Percentiles rank a stretch among this genome's conserved stretches.
Evolutionary conservation across 495 filamentous ascomycete species (phyloP).

Genomic region (Hypoxylon intermedium): DNA sequence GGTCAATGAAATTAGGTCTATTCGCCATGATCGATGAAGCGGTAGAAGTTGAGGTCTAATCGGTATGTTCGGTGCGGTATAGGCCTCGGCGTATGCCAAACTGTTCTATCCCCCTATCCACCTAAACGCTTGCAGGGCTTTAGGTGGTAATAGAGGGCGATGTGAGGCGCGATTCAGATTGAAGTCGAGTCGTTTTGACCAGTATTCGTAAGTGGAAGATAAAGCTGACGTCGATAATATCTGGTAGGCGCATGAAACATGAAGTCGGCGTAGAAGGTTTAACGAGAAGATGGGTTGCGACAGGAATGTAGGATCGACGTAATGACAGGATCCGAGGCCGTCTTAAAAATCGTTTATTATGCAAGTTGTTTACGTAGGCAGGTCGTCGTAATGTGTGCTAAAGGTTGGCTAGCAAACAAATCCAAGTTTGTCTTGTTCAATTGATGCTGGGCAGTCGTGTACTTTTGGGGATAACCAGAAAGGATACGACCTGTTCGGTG

Average conservation of each 20-base stretch:
- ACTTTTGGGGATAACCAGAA: neutral
- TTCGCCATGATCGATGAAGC: conserved; percentile 54
- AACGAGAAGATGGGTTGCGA: conserved; percentile 18
- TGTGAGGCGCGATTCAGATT: conserved; percentile 2
- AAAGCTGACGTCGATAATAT: conserved; percentile 5
- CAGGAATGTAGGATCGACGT: conserved; percentile 32
- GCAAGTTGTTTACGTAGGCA: neutral
- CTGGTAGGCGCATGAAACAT: conserved; percentile 27
- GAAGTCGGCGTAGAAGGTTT: conserved; percentile 18
- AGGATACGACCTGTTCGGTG: neutral
- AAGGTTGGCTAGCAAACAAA: neutral
- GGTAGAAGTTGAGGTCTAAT: neutral
- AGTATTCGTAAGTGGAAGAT: conserved; percentile 6
- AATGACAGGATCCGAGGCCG: conserved; percentile 5
- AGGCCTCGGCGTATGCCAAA: neutral
- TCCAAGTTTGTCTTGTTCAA: conserved; percentile 9
- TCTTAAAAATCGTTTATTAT: neutral
- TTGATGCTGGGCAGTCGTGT: conserved; percentile 7
- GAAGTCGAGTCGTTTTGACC: neutral
- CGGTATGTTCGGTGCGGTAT: neutral
- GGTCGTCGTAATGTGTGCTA: neutral
- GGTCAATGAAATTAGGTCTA: conserved; percentile 66
- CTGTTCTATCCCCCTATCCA: conserved; percentile 7
- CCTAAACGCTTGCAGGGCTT: neutral
- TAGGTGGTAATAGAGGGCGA: neutral